These are phyloP conservation scores for Yueomyces sinensis DNA, from an alignment of 805 yeast species.

Conservation along the genomic window DNA sequence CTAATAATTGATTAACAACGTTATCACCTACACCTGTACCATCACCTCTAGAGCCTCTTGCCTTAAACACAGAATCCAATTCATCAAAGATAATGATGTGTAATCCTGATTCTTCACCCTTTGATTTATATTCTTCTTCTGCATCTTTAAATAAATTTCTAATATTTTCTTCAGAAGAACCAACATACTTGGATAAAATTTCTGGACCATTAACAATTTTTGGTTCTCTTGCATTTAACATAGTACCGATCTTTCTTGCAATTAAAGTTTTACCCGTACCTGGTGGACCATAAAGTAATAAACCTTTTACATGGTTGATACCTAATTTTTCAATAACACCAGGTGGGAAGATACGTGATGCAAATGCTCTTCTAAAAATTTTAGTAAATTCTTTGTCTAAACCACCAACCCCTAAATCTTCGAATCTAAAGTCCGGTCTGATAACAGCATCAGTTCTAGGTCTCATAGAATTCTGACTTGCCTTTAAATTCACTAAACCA, in stretches of 20 bases:
- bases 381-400: slow-evolving; percentile 85
- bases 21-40: slow-evolving; percentile 99
- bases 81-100: slow-evolving; percentile 96
- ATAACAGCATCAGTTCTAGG: slow-evolving; percentile 84
- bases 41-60: slow-evolving; percentile 92
- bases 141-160: slow-evolving; percentile 95
- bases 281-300: slow-evolving; percentile 88
- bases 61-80: slow-evolving; percentile 94
- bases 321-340: slow-evolving; percentile 84
- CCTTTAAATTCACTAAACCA: slow-evolving; percentile 62
- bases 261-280: slow-evolving; percentile 98
- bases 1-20: slow-evolving; percentile 90
- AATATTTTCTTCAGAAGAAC: slow-evolving; percentile 92
- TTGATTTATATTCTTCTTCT: slow-evolving; percentile 81
- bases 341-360: slow-evolving; percentile 89
- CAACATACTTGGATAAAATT: slow-evolving; percentile 88
- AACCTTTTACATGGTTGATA: slow-evolving; percentile 88
- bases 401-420: slow-evolving; percentile 97
- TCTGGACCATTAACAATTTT: slow-evolving; percentile 98
- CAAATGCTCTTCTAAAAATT: slow-evolving; percentile 94
- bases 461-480: slow-evolving; percentile 38
- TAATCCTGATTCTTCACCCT: slow-evolving; percentile 87
- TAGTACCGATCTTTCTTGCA: slow-evolving; percentile 92
- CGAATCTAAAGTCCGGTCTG: slow-evolving; percentile 90
- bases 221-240: slow-evolving; percentile 94